Percentiles rank a stretch among this genome's conserved stretches.
Conservation (phyloP, 805 yeast species). For the Nakazawaea anatomiae region DNA sequence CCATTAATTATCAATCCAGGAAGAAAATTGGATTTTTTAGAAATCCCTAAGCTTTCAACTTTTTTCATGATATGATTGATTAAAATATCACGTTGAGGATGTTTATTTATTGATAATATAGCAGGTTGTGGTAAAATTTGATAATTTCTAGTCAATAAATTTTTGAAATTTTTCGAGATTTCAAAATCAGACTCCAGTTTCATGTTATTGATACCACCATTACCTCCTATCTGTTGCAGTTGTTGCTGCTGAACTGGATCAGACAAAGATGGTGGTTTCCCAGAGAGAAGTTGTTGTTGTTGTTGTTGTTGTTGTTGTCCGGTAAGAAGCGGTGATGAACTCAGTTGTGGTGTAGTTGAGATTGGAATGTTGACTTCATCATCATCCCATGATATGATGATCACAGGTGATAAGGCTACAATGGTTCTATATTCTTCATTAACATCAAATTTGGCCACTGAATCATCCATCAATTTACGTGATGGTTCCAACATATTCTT, state of each 20-base stretch:
- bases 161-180: slow-evolving; percentile 13
- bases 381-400: slow-evolving; percentile 22
- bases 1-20: slow-evolving; percentile 31
- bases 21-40: slow-evolving; percentile 16
- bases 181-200: slow-evolving; percentile 9
- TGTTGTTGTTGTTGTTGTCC: too few species aligned
- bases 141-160: slow-evolving; percentile 18
- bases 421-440: slow-evolving; percentile 26
- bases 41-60: slow-evolving; percentile 11
- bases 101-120: slow-evolving; percentile 24
- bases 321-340: background rate
- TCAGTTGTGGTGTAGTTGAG: slow-evolving; percentile 6
- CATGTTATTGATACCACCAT: background rate
- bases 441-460: slow-evolving; percentile 12
- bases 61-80: slow-evolving; percentile 20
- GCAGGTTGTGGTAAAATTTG: slow-evolving; percentile 29
- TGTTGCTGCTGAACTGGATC: background rate
- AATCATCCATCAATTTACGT: slow-evolving; percentile 1
- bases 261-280: background rate
- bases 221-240: background rate
- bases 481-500: background rate
- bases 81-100: slow-evolving; percentile 25
- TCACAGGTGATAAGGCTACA: slow-evolving; percentile 25
- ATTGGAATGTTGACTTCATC: slow-evolving; percentile 10
- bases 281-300: too few species aligned